phyloP scores from a whole-genome alignment of 192 early-diverging fungal species.

The Allomyces arbusculus region DNA sequence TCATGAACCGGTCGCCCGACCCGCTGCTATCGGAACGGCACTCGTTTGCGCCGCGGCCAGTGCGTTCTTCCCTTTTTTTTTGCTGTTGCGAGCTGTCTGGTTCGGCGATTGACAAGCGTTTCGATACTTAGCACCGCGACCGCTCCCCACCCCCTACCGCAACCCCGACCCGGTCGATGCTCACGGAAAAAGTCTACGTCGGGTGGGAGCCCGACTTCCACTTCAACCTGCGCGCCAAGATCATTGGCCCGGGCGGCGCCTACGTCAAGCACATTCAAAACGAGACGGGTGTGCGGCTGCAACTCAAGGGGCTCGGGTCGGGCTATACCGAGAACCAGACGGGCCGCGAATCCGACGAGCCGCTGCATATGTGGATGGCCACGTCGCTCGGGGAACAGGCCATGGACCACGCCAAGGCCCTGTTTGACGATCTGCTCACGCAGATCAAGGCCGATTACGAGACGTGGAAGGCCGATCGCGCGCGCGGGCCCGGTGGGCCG shows the following conservation, averaged over 20 bases:
- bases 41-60: neutral
- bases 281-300: constrained; percentile 52
- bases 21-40: neutral
- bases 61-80: neutral
- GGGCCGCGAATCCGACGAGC: constrained; percentile 46
- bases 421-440: constrained; percentile 55
- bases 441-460: constrained; percentile 57
- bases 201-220: constrained; percentile 50
- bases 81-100: too few relatives aligned
- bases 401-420: constrained; percentile 39
- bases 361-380: constrained; percentile 61
- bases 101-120: neutral
- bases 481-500: neutral
- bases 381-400: constrained; percentile 35
- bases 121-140: too few relatives aligned
- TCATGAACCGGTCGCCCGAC: constrained; percentile 33
- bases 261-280: constrained; percentile 79
- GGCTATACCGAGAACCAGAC: constrained; percentile 47
- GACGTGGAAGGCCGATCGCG: constrained; percentile 13
- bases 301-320: constrained; percentile 66
- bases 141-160: neutral
- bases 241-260: constrained; percentile 57
- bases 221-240: constrained; percentile 68
- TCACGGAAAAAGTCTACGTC: constrained; percentile 41
- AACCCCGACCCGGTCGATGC: neutral